Conservation (phyloP, 1,139 yeast genomes). For the Candida mesenterica region DNA sequence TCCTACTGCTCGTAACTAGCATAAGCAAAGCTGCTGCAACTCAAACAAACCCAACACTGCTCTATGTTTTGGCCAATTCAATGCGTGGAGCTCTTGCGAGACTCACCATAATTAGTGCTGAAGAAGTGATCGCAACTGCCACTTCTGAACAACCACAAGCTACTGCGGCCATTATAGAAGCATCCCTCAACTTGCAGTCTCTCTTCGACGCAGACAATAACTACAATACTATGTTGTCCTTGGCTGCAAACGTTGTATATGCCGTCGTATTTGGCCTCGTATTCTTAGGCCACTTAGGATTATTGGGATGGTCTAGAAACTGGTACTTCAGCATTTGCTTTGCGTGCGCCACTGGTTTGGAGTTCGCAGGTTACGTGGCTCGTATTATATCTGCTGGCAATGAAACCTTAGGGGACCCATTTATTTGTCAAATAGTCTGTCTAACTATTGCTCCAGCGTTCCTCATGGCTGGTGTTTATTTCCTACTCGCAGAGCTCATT, state of each 20-base stretch:
- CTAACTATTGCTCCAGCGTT: slow-evolving; percentile 50
- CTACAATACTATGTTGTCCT: slow-evolving; percentile 12
- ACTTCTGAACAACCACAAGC: slow-evolving; percentile 22
- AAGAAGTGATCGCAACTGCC: slow-evolving; percentile 36
- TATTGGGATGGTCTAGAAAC: slow-evolving; percentile 8
- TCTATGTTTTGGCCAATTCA: slow-evolving; percentile 20
- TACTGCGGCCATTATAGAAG: slow-evolving; percentile 23
- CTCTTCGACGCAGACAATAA: slow-evolving; percentile 26
- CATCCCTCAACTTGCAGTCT: slow-evolving; percentile 29
- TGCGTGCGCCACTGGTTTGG: slow-evolving; percentile 17
- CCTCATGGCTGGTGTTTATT: slow-evolving; percentile 85
- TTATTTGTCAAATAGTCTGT: slow-evolving; percentile 33
- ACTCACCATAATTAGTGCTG: slow-evolving; percentile 29
- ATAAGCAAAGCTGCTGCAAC: slow-evolving; percentile 13
- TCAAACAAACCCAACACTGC: slow-evolving; percentile 14
- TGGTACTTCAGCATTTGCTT: slow-evolving; percentile 22
- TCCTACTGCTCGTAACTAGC: slow-evolving; percentile 11
- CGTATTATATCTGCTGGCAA: slow-evolving; percentile 18
- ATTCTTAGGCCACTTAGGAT: slow-evolving; percentile 12
- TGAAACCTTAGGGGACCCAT: slow-evolving; percentile 19
- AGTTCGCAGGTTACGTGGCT: slow-evolving; percentile 27
- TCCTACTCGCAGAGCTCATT: slow-evolving; percentile 43
- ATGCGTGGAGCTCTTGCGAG: slow-evolving; percentile 40
- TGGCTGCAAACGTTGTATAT: slow-evolving; percentile 14
- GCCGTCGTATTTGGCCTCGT: slow-evolving; percentile 24